Evolutionary conservation across 2,329 filamentous ascomycete species (phyloP).

Genomic region (Hypoxylon sp.): DNA sequence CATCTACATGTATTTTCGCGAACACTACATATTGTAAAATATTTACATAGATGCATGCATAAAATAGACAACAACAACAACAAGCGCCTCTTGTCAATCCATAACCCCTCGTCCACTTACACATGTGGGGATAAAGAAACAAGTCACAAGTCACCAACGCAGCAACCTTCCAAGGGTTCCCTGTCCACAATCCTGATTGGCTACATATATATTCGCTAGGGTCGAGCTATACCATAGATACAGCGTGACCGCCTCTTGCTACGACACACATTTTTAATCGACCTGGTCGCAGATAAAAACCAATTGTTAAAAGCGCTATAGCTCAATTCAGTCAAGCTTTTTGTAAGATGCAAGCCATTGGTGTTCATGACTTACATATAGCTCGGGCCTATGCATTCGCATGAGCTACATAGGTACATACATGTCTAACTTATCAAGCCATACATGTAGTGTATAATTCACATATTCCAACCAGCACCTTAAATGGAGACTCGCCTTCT

Average conservation of each 20-base stretch:
- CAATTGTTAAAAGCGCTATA: not conserved
- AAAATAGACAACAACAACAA: constrained; percentile 5
- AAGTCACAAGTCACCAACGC: constrained; percentile 45
- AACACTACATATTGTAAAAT: not conserved
- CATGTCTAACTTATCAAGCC: constrained; percentile 6
- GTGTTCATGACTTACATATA: not conserved
- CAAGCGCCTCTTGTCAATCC: not conserved
- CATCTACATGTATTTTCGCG: not conserved
- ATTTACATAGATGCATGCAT: not conserved
- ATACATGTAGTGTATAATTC: no score
- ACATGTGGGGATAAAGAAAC: constrained; percentile 36
- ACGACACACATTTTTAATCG: constrained; percentile 15
- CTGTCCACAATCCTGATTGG: constrained; percentile 34
- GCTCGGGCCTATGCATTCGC: not conserved
- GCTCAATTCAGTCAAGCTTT: constrained; percentile 1
- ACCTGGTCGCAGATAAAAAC: not conserved
- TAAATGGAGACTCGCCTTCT: not conserved
- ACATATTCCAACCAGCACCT: not conserved
- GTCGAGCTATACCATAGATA: not conserved
- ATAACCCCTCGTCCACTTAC: constrained; percentile 32
- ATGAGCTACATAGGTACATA: not conserved
- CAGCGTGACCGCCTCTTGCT: constrained; percentile 41
- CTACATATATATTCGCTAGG: not conserved
- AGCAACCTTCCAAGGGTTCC: constrained; percentile 34
- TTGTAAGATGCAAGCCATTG: not conserved